Conservation (phyloP, 345 rosid species). For the Bruguiera sexangula region DNA sequence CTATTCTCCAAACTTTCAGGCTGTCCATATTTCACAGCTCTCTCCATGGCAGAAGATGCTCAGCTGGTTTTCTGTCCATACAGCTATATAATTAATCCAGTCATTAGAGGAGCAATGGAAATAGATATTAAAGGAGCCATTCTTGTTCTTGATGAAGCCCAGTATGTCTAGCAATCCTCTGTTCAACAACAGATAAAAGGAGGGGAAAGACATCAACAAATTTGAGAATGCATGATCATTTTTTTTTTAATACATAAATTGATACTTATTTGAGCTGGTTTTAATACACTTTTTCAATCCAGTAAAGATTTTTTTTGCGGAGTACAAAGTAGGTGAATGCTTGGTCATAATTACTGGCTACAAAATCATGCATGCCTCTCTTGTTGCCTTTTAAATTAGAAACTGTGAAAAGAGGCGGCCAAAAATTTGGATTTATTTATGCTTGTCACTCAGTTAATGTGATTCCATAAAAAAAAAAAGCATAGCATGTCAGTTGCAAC, state of each 20-base stretch:
- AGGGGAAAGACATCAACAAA: conserved; percentile 7
- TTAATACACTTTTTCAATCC: neutral
- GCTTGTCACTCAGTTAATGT: neutral
- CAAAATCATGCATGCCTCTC: neutral
- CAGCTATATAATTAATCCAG: conserved; percentile 78
- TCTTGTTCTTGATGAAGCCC: conserved; percentile 93
- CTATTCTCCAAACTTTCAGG: conserved; percentile 40
- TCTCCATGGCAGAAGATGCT: conserved; percentile 76
- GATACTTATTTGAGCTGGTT: neutral
- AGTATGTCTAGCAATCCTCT: conserved; percentile 47
- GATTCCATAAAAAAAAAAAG: no score
- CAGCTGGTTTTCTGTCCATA: conserved; percentile 89
- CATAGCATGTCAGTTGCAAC: neutral
- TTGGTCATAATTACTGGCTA: neutral
- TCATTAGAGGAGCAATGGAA: conserved; percentile 89
- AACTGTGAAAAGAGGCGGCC: neutral
- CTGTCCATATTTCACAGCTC: conserved; percentile 85
- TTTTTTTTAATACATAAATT: neutral
- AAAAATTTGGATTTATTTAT: neutral
- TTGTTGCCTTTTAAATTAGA: neutral
- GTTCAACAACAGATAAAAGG: conserved; percentile 5
- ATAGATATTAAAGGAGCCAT: conserved; percentile 82
- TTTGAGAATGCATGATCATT: neutral
- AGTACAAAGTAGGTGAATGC: no score
- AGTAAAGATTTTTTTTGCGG: neutral